These are phyloP conservation scores for Aspergillus affinis DNA, from an alignment of 495 filamentous ascomycete genomes.

Conservation along the genomic window DNA sequence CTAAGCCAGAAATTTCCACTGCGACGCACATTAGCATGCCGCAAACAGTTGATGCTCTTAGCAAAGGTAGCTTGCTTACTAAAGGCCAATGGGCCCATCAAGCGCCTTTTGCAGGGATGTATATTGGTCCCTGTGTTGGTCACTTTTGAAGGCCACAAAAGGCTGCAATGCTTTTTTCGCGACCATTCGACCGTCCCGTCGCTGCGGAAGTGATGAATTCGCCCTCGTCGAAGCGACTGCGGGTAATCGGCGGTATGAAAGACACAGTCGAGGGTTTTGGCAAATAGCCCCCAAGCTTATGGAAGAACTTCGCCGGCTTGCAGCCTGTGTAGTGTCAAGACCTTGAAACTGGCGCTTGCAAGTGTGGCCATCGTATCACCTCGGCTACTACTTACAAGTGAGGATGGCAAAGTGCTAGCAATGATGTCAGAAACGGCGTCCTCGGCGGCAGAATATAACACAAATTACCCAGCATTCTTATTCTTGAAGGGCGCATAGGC, in stretches of 20 bases:
- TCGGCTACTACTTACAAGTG: not conserved
- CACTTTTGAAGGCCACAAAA: not conserved
- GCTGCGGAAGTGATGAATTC: not conserved
- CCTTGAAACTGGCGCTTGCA: not conserved
- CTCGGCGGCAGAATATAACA: not conserved
- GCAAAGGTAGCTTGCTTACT: not conserved
- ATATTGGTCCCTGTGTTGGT: not conserved
- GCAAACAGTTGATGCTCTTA: not conserved
- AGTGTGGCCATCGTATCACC: not conserved
- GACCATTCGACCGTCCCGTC: not conserved
- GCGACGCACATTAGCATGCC: conserved; percentile 10
- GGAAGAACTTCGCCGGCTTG: not conserved
- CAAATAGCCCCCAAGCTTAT: not conserved
- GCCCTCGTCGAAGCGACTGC: not conserved
- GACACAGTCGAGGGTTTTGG: not conserved
- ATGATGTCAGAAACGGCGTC: not conserved
- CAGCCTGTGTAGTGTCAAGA: not conserved
- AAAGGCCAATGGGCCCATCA: not conserved
- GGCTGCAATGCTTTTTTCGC: not conserved
- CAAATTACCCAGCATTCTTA: not conserved
- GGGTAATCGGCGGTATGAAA: not conserved
- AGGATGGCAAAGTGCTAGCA: not conserved
- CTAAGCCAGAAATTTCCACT: conserved; percentile 22
- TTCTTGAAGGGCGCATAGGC: not conserved
- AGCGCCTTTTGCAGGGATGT: not conserved